Evolutionary conservation across 1,139 yeast species (phyloP).

Genomic region (Taphrina confusa): DNA sequence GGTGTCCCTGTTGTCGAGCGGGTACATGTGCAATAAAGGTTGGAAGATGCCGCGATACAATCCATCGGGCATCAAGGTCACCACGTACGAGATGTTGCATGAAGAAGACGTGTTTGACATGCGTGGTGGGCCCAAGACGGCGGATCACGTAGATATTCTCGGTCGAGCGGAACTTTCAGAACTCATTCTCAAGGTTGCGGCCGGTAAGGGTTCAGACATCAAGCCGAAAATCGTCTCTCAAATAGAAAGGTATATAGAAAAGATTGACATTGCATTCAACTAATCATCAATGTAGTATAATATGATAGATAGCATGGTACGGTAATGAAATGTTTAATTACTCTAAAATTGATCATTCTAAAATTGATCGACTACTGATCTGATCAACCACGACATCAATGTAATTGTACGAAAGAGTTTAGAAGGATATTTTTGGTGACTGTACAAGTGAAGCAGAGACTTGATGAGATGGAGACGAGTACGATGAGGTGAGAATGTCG

Average conservation of each 20-base stretch:
- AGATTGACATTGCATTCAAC: constrained; percentile 22
- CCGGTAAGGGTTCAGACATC: constrained; percentile 72
- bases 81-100: constrained; percentile 83
- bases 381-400: no score
- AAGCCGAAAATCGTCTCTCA: constrained; percentile 62
- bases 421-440: no score
- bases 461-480: no score
- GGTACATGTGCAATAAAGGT: constrained; percentile 44
- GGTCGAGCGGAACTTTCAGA: constrained; percentile 90
- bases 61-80: constrained; percentile 73
- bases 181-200: constrained; percentile 73
- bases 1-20: constrained; percentile 78
- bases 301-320: no score
- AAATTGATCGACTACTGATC: no score
- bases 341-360: no score
- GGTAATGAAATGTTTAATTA: no score
- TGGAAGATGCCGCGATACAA: constrained; percentile 57
- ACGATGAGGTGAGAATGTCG: no score
- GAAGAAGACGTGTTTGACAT: constrained; percentile 93
- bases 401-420: no score
- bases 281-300: no score
- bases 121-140: constrained; percentile 95
- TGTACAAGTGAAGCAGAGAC: no score
- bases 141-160: constrained; percentile 94
- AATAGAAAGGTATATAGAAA: constrained; percentile 50